These are phyloP conservation scores for Starmerella vaccinii DNA, from an alignment of 805 yeast species.

Conservation along the genomic window DNA sequence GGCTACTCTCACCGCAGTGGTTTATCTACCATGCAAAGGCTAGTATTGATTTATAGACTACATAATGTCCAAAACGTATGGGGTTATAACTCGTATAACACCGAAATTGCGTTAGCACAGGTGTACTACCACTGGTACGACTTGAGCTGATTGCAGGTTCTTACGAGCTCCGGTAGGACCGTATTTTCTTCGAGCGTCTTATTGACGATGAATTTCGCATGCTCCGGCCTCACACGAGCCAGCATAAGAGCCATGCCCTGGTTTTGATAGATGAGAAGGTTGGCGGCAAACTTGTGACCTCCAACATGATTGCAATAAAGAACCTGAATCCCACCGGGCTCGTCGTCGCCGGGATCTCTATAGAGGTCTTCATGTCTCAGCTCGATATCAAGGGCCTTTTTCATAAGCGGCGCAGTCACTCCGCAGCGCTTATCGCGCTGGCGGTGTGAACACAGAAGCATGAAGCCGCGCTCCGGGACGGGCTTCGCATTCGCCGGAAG, in stretches of 20 bases:
- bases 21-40: too few relatives aligned
- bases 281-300: constrained; percentile 92
- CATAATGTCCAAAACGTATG: too few relatives aligned
- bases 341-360: constrained; percentile 66
- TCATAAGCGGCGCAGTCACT: constrained; percentile 83
- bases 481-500: constrained; percentile 20
- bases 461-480: constrained; percentile 26
- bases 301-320: constrained; percentile 79
- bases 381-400: constrained; percentile 61
- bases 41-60: too few relatives aligned
- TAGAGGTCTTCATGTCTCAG: constrained; percentile 60
- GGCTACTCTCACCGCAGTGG: too few relatives aligned
- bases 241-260: constrained; percentile 77
- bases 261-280: constrained; percentile 63
- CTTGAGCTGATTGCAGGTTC: constrained; percentile 36
- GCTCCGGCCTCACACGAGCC: constrained; percentile 72
- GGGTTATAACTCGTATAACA: too few relatives aligned
- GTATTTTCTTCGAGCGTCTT: constrained; percentile 59
- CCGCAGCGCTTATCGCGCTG: constrained; percentile 93
- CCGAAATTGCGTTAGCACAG: too few relatives aligned
- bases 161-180: constrained; percentile 59
- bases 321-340: constrained; percentile 66
- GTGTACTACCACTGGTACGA: constrained; percentile 27
- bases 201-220: constrained; percentile 62
- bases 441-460: constrained; percentile 77